Evolutionary conservation across 2,329 filamentous ascomycete species (phyloP).

Genomic region (Parafenestella ontariensis): DNA sequence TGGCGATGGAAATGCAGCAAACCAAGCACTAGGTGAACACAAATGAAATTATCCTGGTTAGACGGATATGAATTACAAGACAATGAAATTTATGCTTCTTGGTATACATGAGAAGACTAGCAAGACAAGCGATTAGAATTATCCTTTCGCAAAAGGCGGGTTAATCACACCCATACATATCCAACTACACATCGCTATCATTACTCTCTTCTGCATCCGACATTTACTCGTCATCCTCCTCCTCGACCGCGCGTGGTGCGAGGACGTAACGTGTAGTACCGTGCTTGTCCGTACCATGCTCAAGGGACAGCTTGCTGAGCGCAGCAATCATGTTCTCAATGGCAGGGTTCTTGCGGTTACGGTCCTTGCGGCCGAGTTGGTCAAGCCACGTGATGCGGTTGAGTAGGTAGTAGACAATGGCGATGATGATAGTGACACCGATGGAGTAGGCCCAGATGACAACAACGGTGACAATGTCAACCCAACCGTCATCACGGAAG

Average conservation of each 20-base stretch:
- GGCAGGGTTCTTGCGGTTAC: constrained; percentile 66
- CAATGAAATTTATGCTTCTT: constrained; percentile 39
- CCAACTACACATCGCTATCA: constrained; percentile 35
- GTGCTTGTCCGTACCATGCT: constrained; percentile 63
- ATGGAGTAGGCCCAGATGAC: constrained; percentile 72
- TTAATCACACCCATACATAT: constrained; percentile 36
- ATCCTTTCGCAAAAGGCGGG: constrained; percentile 32
- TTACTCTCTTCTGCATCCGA: constrained; percentile 23
- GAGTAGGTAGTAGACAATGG: constrained; percentile 69
- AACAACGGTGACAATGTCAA: constrained; percentile 70
- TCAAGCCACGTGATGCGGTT: constrained; percentile 66
- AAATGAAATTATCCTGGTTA: not conserved
- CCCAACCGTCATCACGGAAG: constrained; percentile 59
- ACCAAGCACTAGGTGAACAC: not conserved
- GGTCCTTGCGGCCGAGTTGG: constrained; percentile 69
- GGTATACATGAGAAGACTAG: constrained; percentile 40
- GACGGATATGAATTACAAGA: constrained; percentile 26
- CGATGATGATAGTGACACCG: constrained; percentile 69
- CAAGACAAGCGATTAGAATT: constrained; percentile 36
- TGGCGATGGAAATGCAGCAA: not conserved
- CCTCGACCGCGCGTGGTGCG: constrained; percentile 55
- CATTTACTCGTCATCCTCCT: constrained; percentile 56
- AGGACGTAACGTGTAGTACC: constrained; percentile 55
- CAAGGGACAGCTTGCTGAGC: constrained; percentile 68
- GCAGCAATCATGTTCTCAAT: constrained; percentile 72